Conservation (phyloP, 768 basidiomycete genomes). For the Leccinum sublutescens region DNA sequence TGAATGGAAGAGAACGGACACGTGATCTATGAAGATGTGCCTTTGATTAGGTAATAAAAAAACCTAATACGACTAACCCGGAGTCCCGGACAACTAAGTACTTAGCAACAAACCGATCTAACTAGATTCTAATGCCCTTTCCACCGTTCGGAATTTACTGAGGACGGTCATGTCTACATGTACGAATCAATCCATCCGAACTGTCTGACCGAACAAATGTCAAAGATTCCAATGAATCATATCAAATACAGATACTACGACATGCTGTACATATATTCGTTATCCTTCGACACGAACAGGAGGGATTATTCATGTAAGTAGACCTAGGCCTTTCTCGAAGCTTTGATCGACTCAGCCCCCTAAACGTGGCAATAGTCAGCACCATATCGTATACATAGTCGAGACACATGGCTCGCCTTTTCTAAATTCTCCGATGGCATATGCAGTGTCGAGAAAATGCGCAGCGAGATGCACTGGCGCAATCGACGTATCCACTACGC, state of each 20-base stretch:
- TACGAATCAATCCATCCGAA: not conserved
- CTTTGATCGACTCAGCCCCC: conserved; percentile 15
- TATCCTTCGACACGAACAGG: not conserved
- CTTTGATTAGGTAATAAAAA: not conserved
- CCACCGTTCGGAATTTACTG: not conserved
- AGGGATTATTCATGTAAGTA: not conserved
- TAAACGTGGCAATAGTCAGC: not conserved
- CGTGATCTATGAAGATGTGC: not conserved
- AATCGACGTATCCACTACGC: conserved; percentile 19
- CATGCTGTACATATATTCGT: not conserved
- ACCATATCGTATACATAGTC: not conserved
- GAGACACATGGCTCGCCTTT: conserved; percentile 1
- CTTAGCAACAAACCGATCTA: not conserved
- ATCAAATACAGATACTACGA: not conserved
- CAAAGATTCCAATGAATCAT: not conserved
- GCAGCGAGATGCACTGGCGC: conserved; percentile 13
- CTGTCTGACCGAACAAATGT: not conserved
- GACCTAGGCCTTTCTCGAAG: not conserved
- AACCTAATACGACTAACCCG: no score
- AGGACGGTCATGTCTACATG: not conserved
- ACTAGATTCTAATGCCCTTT: not conserved
- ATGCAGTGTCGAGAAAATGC: conserved; percentile 17
- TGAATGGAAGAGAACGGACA: not conserved
- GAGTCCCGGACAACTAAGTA: no score
- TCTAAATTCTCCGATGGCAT: conserved; percentile 14